Base-by-base conservation (phyloP, 345 rosid genomes). In the Populus deltoides region DNA sequence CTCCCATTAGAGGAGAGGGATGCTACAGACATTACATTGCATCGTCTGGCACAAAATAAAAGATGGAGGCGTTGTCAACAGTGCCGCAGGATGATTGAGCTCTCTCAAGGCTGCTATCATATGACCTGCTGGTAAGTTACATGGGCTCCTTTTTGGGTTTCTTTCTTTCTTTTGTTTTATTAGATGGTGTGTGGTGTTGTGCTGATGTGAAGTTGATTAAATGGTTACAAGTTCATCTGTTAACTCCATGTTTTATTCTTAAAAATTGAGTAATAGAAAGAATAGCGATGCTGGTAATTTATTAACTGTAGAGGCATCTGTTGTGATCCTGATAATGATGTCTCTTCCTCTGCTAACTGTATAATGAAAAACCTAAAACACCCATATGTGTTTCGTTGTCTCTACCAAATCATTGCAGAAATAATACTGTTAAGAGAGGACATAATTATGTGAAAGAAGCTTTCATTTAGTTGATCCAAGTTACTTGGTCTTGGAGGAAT, bases 31-130 rank as follows among this genome's bases (percentile, higher is more conserved):
- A 87, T 89, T 66, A 90, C 97, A 65, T 82, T 91, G 90, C 97
- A 93, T 85, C 94, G 81, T 12, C 86, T 96, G 68, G 97, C 98
- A 0, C 90, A 83, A 86, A 91, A 90, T 81, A 90, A 92, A 80
- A 88, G 98, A 79, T 96, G 99, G 98, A 92, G 87, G 82, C 89
- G 93, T 59, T 96, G 98, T 87, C 98, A 90, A 80, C 98, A 89
- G 70, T 93, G 98, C 76, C 94, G 88, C 66, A 88, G 91, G 81
- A 96, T 96, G 98, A 91, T 92, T 55, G 97, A 96, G 83, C 99
- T 92, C 53, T 78, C 89, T 33, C 98, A 92, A 70, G 98, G 99
- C 79, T 96, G 99, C 87, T 84, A 92, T 83, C 99, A 92, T 88
- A 92, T 96, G 94, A 93, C 98, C 38, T 96, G 98, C 88, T 81